Evolutionary conservation across 2,329 filamentous ascomycete genomes (phyloP), one percentile per base, ranked within the genome.

Genomic region (Knufia petricola): DNA sequence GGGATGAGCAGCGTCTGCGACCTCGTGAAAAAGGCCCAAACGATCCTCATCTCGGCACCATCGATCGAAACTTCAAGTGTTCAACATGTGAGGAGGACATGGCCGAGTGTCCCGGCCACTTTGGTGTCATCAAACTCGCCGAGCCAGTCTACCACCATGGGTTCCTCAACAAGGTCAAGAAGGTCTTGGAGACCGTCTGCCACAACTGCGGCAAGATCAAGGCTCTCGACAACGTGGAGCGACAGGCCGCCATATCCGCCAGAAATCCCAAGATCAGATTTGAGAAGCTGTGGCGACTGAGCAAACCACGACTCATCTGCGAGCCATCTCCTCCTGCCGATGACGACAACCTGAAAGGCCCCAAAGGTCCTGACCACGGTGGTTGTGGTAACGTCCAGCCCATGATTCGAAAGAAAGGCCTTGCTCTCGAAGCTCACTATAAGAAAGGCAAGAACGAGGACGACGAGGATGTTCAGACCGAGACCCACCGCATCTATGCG

Each of bases 131-230:
- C 61, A 94, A 98, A 71, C 78, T 99, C 59, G 89, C 92, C 36
- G 89, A 87, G 64, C 92, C 94, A 49, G 92, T 98, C 60, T 99
- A 85, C 68, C 92, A 99, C 61, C 78, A 82, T 60, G 92, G 92
- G 62, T 99, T 95, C 70, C 85, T 99, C 72, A 94, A 87, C 68
- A 96, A 96, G 75, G 89, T 95, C 71, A 98, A 99, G 77, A 98
- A 96, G 76, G 81, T 99, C 61, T 76, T 98, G 68, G 94, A 98
- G 77, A 92, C 89, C 60, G 89, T 98, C 68, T 98, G 94, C 78
- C 89, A 95, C 73, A 95, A 94, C 69, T 98, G 94, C 77, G 90
- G 89, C 72, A 94, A 92, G 76, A 87, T 96, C 65, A 80, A 95
- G 76, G 84, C 88, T 71, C 89, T 96, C 79, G 86, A 87, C 83